A percentile compares a stretch with the other conserved stretches of the same genome.
Conservation (phyloP, 352 stramenopile genomes). For the Globisporangium orthogonon region DNA sequence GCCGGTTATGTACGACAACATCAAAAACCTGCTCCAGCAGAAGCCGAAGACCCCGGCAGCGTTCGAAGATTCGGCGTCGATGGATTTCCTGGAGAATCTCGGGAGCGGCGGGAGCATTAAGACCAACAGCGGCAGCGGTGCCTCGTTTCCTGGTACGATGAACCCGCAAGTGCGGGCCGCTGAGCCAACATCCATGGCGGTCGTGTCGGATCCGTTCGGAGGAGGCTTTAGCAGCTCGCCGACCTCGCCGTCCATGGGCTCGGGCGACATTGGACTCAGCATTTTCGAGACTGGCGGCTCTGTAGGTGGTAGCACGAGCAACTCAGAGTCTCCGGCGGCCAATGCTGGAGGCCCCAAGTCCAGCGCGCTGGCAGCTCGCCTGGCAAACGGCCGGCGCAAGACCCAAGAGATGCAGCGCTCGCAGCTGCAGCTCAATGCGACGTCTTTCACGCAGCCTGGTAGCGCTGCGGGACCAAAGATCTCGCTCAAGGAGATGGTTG, state of each 20-base stretch:
- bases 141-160: constrained; percentile 10
- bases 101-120: constrained; percentile 23
- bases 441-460: constrained; percentile 31
- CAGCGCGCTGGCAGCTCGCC: constrained; percentile 49
- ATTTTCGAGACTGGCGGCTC: constrained; percentile 14
- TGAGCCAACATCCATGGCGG: constrained; percentile 15
- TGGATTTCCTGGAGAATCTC: constrained; percentile 64
- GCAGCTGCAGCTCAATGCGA: constrained; percentile 49
- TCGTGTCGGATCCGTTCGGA: constrained; percentile 22
- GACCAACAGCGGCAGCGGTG: constrained; percentile 17
- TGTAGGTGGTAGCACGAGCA: background rate
- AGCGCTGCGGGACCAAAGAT: constrained; percentile 27
- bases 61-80: constrained; percentile 41
- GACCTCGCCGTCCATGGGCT: constrained; percentile 4
- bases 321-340: background rate
- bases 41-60: constrained; percentile 36
- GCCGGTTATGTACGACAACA: constrained; percentile 77
- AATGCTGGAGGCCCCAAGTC: constrained; percentile 30
- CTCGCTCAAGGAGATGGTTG: constrained; percentile 53
- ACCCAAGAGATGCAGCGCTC: constrained; percentile 67
- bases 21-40: constrained; percentile 75
- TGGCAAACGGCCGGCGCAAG: constrained; percentile 54
- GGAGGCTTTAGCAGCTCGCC: constrained; percentile 11
- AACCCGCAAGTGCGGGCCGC: constrained; percentile 13
- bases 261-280: constrained; percentile 5